phyloP scores from a whole-genome alignment of 1,139 yeast genomes.

The Geotrichum klebahnii region DNA sequence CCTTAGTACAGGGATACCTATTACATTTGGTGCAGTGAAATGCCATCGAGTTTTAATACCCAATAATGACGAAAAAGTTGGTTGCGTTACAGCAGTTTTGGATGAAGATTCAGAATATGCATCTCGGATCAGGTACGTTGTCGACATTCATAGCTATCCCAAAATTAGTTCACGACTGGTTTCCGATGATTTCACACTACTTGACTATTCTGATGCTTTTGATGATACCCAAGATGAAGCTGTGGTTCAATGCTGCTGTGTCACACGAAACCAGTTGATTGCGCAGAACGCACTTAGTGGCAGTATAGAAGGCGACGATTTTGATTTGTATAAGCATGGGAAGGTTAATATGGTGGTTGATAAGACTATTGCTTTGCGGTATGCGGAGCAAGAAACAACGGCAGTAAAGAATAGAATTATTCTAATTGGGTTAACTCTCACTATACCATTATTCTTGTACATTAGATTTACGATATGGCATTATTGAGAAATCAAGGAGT shows the following conservation, averaged over 20 bases:
- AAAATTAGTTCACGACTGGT: no score
- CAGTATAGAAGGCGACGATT: not conserved
- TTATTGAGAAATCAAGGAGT: not conserved
- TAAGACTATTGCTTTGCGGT: slow-evolving; percentile 13
- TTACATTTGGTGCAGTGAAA: not conserved
- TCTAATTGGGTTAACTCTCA: slow-evolving; percentile 26
- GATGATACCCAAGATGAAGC: no score
- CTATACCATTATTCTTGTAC: slow-evolving; percentile 27
- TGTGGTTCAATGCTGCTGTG: not conserved
- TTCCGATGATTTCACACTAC: no score
- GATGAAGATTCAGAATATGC: not conserved
- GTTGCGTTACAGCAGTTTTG: not conserved
- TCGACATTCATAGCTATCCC: not conserved
- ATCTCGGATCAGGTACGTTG: not conserved
- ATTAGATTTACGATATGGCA: slow-evolving; percentile 27
- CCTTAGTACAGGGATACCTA: slow-evolving; percentile 1
- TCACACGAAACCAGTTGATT: not conserved
- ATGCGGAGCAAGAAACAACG: slow-evolving; percentile 22
- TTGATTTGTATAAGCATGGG: not conserved
- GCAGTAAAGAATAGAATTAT: slow-evolving; percentile 28
- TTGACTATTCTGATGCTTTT: no score
- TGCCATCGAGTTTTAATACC: not conserved
- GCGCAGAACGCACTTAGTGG: not conserved
- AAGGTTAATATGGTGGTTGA: slow-evolving; percentile 8
- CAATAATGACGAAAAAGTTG: not conserved